Evolutionary conservation across 2,329 filamentous ascomycete genomes (phyloP), one percentile per base, ranked within the genome.

Genomic region (Diaporthe sp.): DNA sequence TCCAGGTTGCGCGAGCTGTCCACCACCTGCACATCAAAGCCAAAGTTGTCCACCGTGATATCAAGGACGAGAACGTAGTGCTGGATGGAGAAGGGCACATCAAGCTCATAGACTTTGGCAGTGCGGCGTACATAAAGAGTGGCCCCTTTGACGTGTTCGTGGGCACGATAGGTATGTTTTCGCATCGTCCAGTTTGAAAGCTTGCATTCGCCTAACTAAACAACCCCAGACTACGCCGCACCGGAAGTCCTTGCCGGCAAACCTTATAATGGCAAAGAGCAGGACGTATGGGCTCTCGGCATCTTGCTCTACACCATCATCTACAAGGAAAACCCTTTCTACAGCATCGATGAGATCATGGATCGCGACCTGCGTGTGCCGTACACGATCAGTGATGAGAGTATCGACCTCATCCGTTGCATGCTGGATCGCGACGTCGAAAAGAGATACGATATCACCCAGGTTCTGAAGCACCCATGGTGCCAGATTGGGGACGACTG

Each of bases 281-380:
- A 99, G 86, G 97, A 99, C 81, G 95, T 99, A 39, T 99, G 97
- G 97, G 97, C 97, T 0, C 89, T 99, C 22, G 97, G 97, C 32
- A 98, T 99, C 80, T 89, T 99, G 35, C 91, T 99, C 19, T 99
- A 99, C 86, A 99, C 97, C 37, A 98, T 99, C 81, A 94, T 98
- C 80, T 99, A 99, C 89, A 99, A 98, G 85, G 97, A 99, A 85
- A 99, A 99, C 81, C 96, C 97, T 0, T 99, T 98, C 84, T 98
- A 98, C 88, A 97, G 94, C 84, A 97, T 98, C 80, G 97, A 99
- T 83, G 97, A 99, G 87, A 99, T 99, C 81, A 97, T 98, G 91
- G 97, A 99, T 82, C 96, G 96, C 80, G 96, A 98, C 79, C 87
- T 99, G 74, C 91, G 97, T 63, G 93, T 99, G 37, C 97, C 97